Base-by-base conservation (phyloP, 2,329 filamentous ascomycete genomes). In the Colletotrichum higginsianum region DNA sequence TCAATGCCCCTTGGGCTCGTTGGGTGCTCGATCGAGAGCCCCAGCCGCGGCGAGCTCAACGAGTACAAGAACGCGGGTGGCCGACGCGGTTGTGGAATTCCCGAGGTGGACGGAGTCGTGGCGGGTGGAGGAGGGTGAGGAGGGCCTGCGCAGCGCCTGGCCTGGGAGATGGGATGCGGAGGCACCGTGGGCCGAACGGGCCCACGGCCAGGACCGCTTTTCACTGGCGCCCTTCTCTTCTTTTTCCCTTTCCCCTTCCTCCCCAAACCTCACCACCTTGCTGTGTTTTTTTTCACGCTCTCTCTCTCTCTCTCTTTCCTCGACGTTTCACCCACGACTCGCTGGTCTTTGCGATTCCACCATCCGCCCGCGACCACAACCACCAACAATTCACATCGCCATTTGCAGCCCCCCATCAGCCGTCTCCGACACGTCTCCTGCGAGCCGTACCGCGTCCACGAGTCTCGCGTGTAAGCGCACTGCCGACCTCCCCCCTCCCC, bases 21-120 rank as follows among this genome's bases (percentile, higher is more conserved):
- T 78, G 68, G 75, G 78, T 78, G 79, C 80, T 82, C 78, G 62
- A 75, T 78, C 55, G 82, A 84, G 81, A 83, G 84, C 81, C 74
- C 82, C 73, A 67, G 53, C 61, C 66, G 60, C 52, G 81, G 80
- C 83, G 90, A 90, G 82, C 84, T 85, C 77, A 91, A 91, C 77
- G 87, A 93, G 91, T 89, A 89, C 86, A 91, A 90, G 85, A 87
- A 93, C 82, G 84, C 82, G 78, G 82, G 81, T 79, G 76, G 83
- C 83, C 80, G 80, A 77, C 78, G 75, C 77, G 76, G 77, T 78
- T 77, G 74, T 75, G 74, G 77, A 74, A 67, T 74, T 78, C 75
- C 75, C 75, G 76, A 75, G 74, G 46, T 72, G 78, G 75, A 77
- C 76, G 76, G 76, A 79, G 79, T 80, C 78, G 61, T 72, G 65